Evolutionary conservation across 1,284 basidiomycete genomes (phyloP), one percentile per base, ranked within the genome.

Genomic region (Marasmius sp.): DNA sequence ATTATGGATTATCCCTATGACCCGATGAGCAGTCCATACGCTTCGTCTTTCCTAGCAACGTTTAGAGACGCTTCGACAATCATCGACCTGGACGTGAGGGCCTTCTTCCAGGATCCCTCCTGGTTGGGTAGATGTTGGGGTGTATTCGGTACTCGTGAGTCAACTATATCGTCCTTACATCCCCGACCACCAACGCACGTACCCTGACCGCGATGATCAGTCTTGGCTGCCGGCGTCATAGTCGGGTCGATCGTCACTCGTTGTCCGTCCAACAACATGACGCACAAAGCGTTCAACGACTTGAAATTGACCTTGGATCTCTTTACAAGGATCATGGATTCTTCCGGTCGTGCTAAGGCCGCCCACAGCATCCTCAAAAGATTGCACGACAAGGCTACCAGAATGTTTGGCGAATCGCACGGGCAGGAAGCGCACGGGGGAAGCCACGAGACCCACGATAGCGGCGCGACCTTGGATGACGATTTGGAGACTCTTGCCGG

Each of bases 41-140:
- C 80, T 0, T 74, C 76, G 0, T 84, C 83, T 0, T 81, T 83
- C 56, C 71, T 83, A 5, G 81, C 83, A 6, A 69, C 78, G 0
- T 85, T 77, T 64, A 73, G 75, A 1, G 75, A 74, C 54, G 76
- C 81, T 1, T 71, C 74, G 50, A 76, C 72, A 12, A 69, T 81
- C 38, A 71, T 84, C 18, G 77, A 75, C 6, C 41, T 58, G 2
- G 34, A 58, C 43, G 57, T 61, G 7, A 52, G 55, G 22, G 45
- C 53, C 34, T 64, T 59, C 33, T 41, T 38, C 10, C 47, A 41
- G 9, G 48, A 47, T 47, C 45, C 45, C 14, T 34, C 33, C 5
- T 50, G 58, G 34, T 11, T 64, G 34, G 33, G 39, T 12, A 57
- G 62, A n/a, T 64, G 18, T 34, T 58, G 56, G 51, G n/a, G 43